phyloP scores from a whole-genome alignment of 176 grass and related monocot genomes.

The Cenchrus fungigraminus region DNA sequence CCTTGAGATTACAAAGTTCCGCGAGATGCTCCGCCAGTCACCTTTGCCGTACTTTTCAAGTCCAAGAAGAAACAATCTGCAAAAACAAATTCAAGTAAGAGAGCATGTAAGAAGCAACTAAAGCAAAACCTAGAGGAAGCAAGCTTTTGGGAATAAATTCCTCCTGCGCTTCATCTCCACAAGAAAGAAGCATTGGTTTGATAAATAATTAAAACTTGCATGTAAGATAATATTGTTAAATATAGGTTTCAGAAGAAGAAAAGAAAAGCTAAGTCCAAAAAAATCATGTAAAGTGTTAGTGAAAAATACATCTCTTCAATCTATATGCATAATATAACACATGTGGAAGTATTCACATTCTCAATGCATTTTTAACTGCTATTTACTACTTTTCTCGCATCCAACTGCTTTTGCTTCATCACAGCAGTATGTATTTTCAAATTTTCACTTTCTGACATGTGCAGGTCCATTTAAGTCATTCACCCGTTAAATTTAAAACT shows the following conservation, averaged over 20 bases:
- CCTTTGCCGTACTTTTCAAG: conserved; percentile 98
- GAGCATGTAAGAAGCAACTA: conserved; percentile 9
- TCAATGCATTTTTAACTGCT: not conserved
- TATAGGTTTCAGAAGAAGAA: not conserved
- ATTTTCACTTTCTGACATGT: not conserved
- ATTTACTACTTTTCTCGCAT: not conserved
- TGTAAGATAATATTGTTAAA: not conserved
- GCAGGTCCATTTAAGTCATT: not conserved
- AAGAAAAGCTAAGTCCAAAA: not conserved
- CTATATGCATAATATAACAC: not conserved
- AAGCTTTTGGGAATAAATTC: not conserved
- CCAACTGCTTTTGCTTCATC: not conserved
- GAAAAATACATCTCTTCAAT: not conserved
- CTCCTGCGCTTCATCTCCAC: not conserved
- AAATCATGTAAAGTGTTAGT: not conserved
- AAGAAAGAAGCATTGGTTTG: not conserved
- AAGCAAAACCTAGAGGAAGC: not conserved
- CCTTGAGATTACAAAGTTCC: conserved; percentile 97
- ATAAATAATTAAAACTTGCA: not conserved
- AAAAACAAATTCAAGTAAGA: conserved; percentile 33
- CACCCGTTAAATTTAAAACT: not conserved
- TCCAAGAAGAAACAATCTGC: conserved; percentile 90
- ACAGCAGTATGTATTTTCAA: not conserved
- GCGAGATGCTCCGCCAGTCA: conserved; percentile 96
- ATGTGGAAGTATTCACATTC: not conserved